Conservation (phyloP, 1,284 basidiomycete species). For the Ustilago hordei region DNA sequence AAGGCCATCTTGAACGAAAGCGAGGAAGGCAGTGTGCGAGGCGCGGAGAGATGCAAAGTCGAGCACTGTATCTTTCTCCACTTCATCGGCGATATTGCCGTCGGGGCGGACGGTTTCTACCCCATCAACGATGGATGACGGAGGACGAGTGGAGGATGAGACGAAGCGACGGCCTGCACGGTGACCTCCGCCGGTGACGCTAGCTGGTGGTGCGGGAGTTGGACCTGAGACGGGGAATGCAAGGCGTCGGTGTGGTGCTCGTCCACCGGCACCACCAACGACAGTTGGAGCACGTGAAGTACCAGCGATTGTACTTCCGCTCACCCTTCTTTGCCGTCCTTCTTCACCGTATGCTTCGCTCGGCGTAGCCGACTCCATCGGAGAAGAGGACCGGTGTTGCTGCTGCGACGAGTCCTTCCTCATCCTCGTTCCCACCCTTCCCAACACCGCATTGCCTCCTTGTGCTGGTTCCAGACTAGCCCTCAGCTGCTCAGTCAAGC, state of each 20-base stretch:
- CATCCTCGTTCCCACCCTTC: conserved; percentile 6
- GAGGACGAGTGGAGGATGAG: conserved; percentile 37
- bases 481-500: conserved; percentile 76
- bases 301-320: conserved; percentile 16
- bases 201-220: conserved; percentile 24
- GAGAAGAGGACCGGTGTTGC: conserved; percentile 12
- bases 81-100: conserved; percentile 49
- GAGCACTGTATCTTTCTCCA: conserved; percentile 18
- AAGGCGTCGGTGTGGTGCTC: conserved; percentile 15
- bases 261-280: conserved; percentile 18
- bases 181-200: conserved; percentile 8
- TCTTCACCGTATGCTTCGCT: conserved; percentile 36
- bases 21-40: conserved; percentile 83
- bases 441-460: background rate
- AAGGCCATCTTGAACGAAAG: conserved; percentile 82
- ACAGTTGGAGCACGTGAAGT: conserved; percentile 25
- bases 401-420: conserved; percentile 36
- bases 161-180: conserved; percentile 34
- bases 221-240: conserved; percentile 49
- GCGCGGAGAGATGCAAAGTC: conserved; percentile 86
- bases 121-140: conserved; percentile 35
- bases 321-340: conserved; percentile 18
- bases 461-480: conserved; percentile 9
- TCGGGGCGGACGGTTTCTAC: conserved; percentile 28
- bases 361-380: conserved; percentile 19